Percentiles rank a stretch among this genome's conserved stretches.
Evolutionary conservation across 169 alveolate genomes (phyloP).

Genomic region (Toxoplasma gondii): DNA sequence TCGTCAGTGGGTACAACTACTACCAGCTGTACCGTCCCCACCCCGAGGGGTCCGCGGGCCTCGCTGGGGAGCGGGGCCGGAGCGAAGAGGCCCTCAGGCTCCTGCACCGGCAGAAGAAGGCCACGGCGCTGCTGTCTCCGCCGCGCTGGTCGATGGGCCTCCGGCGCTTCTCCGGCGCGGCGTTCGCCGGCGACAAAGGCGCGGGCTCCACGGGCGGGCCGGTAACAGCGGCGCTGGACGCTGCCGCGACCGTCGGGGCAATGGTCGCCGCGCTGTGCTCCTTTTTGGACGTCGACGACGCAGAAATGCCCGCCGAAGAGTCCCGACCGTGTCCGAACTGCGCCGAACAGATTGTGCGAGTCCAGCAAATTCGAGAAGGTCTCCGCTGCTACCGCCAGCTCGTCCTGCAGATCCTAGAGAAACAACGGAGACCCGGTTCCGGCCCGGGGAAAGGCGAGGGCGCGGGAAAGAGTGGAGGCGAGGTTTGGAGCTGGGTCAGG

Average conservation of each 20-base stretch:
- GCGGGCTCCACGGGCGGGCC: background rate
- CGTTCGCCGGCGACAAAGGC: background rate
- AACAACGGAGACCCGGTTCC: background rate
- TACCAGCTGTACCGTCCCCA: constrained; percentile 24
- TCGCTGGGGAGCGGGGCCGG: background rate
- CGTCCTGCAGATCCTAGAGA: background rate
- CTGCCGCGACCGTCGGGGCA: background rate
- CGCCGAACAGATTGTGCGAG: constrained; percentile 21
- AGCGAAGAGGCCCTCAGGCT: background rate
- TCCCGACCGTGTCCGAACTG: background rate
- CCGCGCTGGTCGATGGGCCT: background rate
- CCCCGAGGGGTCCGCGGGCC: background rate
- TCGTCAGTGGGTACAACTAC: background rate
- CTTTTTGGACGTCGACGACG: constrained; percentile 23
- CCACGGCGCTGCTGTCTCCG: background rate
- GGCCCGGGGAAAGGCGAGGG: background rate
- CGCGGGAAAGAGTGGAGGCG: background rate
- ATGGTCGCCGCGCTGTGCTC: constrained; percentile 33
- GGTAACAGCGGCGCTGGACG: background rate
- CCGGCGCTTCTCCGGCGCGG: background rate
- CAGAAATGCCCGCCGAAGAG: background rate
- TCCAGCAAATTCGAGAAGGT: constrained; percentile 37
- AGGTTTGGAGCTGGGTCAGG: background rate
- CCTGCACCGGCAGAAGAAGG: background rate
- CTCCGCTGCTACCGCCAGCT: constrained; percentile 38